Conservation (phyloP, 108 stramenopile species). For the Skeletonema menzelii region DNA sequence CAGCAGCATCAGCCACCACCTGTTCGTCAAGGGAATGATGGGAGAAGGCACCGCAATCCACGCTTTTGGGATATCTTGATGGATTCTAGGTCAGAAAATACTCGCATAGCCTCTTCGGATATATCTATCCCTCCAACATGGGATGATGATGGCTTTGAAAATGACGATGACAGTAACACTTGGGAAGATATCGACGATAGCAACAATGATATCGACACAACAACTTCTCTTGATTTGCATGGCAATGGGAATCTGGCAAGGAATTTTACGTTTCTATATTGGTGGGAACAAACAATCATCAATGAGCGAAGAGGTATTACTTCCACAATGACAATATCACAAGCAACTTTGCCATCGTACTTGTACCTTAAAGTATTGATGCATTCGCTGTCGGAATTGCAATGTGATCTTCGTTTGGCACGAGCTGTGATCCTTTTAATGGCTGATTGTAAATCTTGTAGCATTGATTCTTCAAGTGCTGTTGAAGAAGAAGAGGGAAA, state of each 20-base stretch:
- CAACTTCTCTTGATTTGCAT: background rate
- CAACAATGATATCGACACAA: background rate
- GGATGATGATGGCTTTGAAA: background rate
- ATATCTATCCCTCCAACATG: slow-evolving; percentile 12
- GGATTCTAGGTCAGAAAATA: slow-evolving; percentile 11
- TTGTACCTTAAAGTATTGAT: slow-evolving; percentile 41
- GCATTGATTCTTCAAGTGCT: slow-evolving; percentile 21
- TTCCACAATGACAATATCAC: too few relatives aligned
- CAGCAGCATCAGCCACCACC: background rate
- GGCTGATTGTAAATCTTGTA: slow-evolving; percentile 13
- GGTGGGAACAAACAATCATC: slow-evolving; percentile 35
- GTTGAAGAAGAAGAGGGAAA: background rate
- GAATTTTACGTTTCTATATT: slow-evolving; percentile 27
- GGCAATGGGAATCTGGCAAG: slow-evolving; percentile 20
- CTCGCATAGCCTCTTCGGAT: slow-evolving; percentile 9
- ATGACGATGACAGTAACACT: slow-evolving; percentile 5
- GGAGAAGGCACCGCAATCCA: slow-evolving; percentile 4
- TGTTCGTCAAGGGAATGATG: slow-evolving; percentile 1
- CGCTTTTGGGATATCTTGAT: slow-evolving; percentile 40
- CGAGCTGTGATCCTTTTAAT: slow-evolving; percentile 31
- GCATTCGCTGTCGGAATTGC: slow-evolving; percentile 55
- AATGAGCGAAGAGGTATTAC: slow-evolving; percentile 11
- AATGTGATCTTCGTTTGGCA: slow-evolving; percentile 51
- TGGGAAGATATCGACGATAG: slow-evolving; percentile 6
- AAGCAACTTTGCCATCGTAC: slow-evolving; percentile 3